Conservation (phyloP, 805 yeast genomes). For the Saccharomycopsis sp. region DNA sequence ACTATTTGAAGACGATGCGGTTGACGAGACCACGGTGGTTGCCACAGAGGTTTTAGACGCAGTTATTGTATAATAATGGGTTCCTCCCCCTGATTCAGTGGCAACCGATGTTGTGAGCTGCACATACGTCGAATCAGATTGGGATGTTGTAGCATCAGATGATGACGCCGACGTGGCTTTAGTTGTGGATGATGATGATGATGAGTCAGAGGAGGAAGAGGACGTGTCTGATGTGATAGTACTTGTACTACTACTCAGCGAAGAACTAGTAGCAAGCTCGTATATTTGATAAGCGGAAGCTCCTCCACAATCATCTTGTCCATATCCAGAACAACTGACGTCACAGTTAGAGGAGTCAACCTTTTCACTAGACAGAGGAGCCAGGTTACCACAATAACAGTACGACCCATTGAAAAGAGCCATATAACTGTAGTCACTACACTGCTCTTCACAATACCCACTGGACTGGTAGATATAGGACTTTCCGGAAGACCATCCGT, state of each 20-base stretch:
- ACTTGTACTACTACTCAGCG: neutral
- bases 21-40: conserved; percentile 17
- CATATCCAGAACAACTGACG: conserved; percentile 33
- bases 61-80: conserved; percentile 17
- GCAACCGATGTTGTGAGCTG: conserved; percentile 12
- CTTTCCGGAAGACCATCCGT: conserved; percentile 27
- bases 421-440: conserved; percentile 33
- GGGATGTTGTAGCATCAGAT: neutral
- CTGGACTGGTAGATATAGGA: conserved; percentile 28
- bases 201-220: conserved; percentile 2
- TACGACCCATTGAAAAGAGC: conserved; percentile 33
- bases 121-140: conserved; percentile 15
- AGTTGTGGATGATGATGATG: conserved; percentile 2
- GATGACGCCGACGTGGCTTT: conserved; percentile 1
- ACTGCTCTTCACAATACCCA: conserved; percentile 28
- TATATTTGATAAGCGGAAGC: conserved; percentile 24
- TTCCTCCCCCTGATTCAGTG: conserved; percentile 19
- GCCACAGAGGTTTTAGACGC: conserved; percentile 18
- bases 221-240: neutral
- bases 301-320: conserved; percentile 35
- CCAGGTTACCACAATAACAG: conserved; percentile 33
- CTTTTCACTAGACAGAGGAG: conserved; percentile 17
- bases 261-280: neutral
- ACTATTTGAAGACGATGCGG: neutral
- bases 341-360: conserved; percentile 26